Evolutionary conservation across 2,329 filamentous ascomycete species (phyloP).

Genomic region (Parastagonospora avenae): DNA sequence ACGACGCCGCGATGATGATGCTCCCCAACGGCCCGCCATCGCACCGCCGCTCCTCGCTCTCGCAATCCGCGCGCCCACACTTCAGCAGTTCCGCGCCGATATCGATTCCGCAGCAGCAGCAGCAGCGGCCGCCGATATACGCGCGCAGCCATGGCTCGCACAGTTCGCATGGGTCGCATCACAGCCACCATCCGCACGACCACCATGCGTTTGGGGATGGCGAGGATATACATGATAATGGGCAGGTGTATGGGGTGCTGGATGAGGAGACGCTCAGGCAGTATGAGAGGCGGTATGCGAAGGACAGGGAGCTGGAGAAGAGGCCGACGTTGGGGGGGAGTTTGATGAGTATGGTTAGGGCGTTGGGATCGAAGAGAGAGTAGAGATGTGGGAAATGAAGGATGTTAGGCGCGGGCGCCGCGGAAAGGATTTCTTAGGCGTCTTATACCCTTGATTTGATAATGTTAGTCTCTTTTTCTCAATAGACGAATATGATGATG

Average conservation of each 20-base stretch:
- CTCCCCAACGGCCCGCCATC: neutral
- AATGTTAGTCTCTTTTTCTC: neutral
- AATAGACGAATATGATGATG: neutral
- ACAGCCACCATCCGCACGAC: constrained; percentile 10
- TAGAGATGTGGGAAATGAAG: constrained; percentile 3
- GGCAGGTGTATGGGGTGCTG: constrained; percentile 10
- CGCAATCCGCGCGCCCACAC: constrained; percentile 2
- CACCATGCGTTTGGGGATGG: constrained; percentile 10
- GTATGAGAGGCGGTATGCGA: constrained; percentile 21
- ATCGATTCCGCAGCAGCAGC: constrained; percentile 7
- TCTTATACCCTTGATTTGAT: neutral
- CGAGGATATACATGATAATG: constrained; percentile 7
- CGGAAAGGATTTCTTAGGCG: constrained; percentile 1
- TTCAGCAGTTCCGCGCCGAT: constrained; percentile 2
- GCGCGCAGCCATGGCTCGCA: constrained; percentile 4
- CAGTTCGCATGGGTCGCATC: constrained; percentile 1
- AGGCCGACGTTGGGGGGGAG: constrained; percentile 37
- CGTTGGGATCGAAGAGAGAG: constrained; percentile 11
- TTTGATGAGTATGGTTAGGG: constrained; percentile 20
- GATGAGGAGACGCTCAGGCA: constrained; percentile 17
- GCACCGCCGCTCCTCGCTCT: constrained; percentile 8
- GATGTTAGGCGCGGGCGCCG: neutral
- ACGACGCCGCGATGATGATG: neutral
- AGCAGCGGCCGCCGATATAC: constrained; percentile 2
- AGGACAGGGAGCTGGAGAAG: constrained; percentile 23